Evolutionary conservation across 1,284 basidiomycete genomes (phyloP).

Genomic region (Pterulicium gracile): DNA sequence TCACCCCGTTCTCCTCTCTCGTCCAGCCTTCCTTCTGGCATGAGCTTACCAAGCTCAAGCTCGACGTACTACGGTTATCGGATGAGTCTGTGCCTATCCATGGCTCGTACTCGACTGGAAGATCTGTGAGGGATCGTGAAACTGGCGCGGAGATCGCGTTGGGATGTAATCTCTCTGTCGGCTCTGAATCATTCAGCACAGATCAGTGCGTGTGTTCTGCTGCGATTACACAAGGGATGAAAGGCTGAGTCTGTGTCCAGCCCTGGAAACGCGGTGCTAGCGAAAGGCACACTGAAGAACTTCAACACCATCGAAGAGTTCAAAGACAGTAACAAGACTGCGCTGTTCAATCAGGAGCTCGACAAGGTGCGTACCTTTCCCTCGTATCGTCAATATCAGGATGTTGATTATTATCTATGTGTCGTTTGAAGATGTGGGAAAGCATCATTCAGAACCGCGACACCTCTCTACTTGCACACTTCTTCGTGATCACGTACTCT

Average conservation of each 20-base stretch:
- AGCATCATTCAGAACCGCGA: constrained; percentile 39
- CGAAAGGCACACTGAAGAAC: constrained; percentile 73
- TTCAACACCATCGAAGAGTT: constrained; percentile 98
- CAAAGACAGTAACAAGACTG: constrained; percentile 80
- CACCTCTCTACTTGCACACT: constrained; percentile 53
- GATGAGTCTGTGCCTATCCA: constrained; percentile 59
- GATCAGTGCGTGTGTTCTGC: constrained; percentile 21
- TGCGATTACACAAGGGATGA: neutral
- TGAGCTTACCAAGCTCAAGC: constrained; percentile 79
- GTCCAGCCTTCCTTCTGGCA: constrained; percentile 94
- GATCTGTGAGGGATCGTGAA: constrained; percentile 65
- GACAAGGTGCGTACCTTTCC: constrained; percentile 36
- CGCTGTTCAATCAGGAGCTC: constrained; percentile 63
- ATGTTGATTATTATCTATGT: constrained; percentile 5
- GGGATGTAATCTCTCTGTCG: constrained; percentile 48
- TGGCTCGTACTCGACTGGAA: constrained; percentile 65
- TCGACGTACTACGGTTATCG: constrained; percentile 81
- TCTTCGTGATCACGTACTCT: constrained; percentile 87
- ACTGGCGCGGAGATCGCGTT: constrained; percentile 54
- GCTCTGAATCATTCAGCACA: constrained; percentile 46
- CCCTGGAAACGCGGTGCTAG: constrained; percentile 24
- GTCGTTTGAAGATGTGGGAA: constrained; percentile 51
- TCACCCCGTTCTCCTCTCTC: constrained; percentile 77
- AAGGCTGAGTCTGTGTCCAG: constrained; percentile 14
- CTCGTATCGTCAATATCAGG: constrained; percentile 3